Percentiles rank a stretch among this genome's conserved stretches.
phyloP scores from a whole-genome alignment of 495 filamentous ascomycete genomes.

The Penicillium diatomitis region DNA sequence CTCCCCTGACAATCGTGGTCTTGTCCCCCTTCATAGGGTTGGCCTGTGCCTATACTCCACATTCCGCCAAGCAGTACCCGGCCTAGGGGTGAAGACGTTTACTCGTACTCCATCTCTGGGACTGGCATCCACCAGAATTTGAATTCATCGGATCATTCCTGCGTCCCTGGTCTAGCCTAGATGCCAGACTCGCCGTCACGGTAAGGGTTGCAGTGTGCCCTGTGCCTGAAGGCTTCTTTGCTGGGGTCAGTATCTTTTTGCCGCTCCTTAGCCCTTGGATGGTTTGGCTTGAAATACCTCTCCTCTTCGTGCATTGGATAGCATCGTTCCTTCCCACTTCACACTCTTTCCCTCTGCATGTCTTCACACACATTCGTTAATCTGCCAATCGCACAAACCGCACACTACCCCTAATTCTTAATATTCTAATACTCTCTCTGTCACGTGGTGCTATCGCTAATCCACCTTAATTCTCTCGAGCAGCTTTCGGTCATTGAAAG shows the following conservation, averaged over 20 bases:
- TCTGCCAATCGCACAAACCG: neutral
- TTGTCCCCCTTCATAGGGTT: slow-evolving; percentile 37
- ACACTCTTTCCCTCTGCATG: slow-evolving; percentile 9
- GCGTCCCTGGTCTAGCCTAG: slow-evolving; percentile 41
- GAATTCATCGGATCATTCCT: slow-evolving; percentile 40
- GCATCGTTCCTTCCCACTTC: slow-evolving; percentile 6
- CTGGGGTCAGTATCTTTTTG: slow-evolving; percentile 38
- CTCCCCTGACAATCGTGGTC: slow-evolving; percentile 35
- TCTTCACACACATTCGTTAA: slow-evolving; percentile 7
- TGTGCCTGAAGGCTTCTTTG: slow-evolving; percentile 39
- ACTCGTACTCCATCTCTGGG: slow-evolving; percentile 56
- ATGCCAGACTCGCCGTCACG: slow-evolving; percentile 51
- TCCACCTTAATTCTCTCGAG: slow-evolving; percentile 31
- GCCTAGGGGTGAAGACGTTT: slow-evolving; percentile 60
- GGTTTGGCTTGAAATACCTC: slow-evolving; percentile 11
- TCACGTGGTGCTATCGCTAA: slow-evolving; percentile 13
- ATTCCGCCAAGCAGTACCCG: slow-evolving; percentile 40
- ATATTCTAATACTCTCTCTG: slow-evolving; percentile 4
- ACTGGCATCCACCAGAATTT: slow-evolving; percentile 33
- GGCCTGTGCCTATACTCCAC: slow-evolving; percentile 37
- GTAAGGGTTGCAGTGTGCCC: slow-evolving; percentile 54
- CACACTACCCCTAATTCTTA: slow-evolving; percentile 11
- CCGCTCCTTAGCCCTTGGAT: slow-evolving; percentile 15
- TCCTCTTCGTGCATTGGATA: too few relatives aligned
- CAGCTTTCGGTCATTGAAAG: slow-evolving; percentile 31